Evolutionary conservation across 2,329 filamentous ascomycete species (phyloP), one percentile per base, ranked within the genome.

Genomic region (Ascochyta lentis): DNA sequence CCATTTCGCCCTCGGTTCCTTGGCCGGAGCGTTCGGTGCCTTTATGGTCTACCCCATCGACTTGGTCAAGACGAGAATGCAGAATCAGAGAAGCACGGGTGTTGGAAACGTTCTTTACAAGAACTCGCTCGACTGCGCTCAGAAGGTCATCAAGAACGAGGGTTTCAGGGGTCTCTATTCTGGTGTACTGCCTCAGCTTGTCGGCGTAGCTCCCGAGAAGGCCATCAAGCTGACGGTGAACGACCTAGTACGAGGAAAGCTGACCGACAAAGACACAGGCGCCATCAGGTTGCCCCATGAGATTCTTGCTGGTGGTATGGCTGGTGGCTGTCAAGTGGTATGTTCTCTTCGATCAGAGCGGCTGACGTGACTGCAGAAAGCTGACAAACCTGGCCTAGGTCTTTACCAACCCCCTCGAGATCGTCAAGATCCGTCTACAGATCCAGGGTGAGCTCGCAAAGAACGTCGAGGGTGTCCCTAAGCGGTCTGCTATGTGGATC

Each of bases 21-120:
- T 96, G 65, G 95, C 95, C 7, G 95, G 95, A 78, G 95, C 95
- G 9, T 99, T 99, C 73, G 95, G 95, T 75, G 95, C 95, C 12
- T 98, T 99, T 76, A 97, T 99, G 92, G 95, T 99, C 49, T 99
- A 99, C 76, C 95, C 95, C 23, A 98, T 99, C 72, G 95, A 99
- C 80, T 81, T 99, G 59, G 95, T 99, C 76, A 99, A 99, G 85
- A 99, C 95, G 1, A 88, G 95, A 58, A 90, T 99, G 88, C 95
- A 99, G 79, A 99, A 99, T 80, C 95, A 99, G 82, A 87, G 95
- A 64, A 86, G 86, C 4, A 67, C 68, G 16, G 86, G 89, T 46
- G 91, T 93, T 0, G 95, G 95, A 54, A 89, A 96, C 76, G 83
- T 90, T 59, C 79, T 98, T 59, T 99, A 99, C 81, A 96, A 96